Conservation (phyloP, 306 rosid genomes). For the Alnus rubra region DNA sequence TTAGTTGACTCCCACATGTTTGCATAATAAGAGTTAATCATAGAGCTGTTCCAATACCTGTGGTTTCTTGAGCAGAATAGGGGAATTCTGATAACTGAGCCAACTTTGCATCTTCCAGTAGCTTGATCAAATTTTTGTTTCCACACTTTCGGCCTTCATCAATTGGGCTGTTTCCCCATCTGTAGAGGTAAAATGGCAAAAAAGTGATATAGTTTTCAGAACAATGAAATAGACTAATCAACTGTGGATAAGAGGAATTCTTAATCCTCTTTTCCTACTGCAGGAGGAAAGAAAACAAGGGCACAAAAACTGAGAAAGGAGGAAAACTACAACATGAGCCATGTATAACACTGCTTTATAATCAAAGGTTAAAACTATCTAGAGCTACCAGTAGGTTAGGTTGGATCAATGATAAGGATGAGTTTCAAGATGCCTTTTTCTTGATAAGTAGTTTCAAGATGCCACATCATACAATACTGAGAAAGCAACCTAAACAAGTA, state of each 20-base stretch:
- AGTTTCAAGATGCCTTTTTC: background rate
- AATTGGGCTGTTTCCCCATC: conserved; percentile 97
- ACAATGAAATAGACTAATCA: background rate
- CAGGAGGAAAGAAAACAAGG: conserved; percentile 20
- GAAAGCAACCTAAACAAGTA: background rate
- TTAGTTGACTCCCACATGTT: background rate
- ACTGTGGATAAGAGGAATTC: background rate
- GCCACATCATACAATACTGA: background rate
- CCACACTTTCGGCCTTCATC: conserved; percentile 84
- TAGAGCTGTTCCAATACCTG: conserved; percentile 44
- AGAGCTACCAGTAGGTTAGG: background rate
- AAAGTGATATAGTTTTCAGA: background rate
- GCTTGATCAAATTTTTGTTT: conserved; percentile 71
- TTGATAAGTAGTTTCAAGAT: background rate
- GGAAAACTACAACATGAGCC: background rate
- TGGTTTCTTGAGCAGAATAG: conserved; percentile 37
- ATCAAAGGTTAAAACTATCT: background rate
- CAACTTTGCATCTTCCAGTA: conserved; percentile 77
- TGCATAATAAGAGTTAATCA: conserved; percentile 2
- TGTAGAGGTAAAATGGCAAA: conserved; percentile 24
- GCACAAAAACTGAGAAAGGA: background rate
- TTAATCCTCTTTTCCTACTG: background rate
- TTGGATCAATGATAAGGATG: background rate
- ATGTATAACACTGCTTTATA: background rate
- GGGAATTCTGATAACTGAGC: conserved; percentile 60